Evolutionary conservation across 2,329 filamentous ascomycete genomes (phyloP).

Genomic region (Erysiphe pulchra): DNA sequence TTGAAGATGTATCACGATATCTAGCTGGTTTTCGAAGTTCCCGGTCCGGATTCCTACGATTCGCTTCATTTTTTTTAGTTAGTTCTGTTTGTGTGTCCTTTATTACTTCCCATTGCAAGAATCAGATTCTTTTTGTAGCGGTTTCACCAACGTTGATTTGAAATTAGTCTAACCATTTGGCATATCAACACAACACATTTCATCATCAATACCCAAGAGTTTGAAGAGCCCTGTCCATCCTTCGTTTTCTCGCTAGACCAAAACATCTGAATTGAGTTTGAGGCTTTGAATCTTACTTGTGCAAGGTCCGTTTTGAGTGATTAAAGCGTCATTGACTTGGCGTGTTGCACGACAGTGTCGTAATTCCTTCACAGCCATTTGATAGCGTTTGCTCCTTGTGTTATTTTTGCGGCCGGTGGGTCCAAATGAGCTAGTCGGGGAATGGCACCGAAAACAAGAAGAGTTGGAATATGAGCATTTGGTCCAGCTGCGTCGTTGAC

Average conservation of each 20-base stretch:
- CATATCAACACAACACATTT: background rate
- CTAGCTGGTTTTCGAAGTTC: background rate
- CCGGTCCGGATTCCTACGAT: background rate
- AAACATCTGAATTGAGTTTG: background rate
- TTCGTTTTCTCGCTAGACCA: background rate
- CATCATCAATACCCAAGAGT: background rate
- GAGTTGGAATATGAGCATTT: background rate
- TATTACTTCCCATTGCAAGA: too few species aligned
- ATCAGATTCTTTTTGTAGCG: too few species aligned
- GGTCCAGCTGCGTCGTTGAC: background rate
- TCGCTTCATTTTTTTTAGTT: too few species aligned
- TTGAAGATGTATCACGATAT: background rate
- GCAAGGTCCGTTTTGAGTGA: background rate
- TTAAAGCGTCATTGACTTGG: background rate
- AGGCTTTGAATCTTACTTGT: background rate
- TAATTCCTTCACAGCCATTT: background rate
- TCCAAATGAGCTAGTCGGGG: background rate
- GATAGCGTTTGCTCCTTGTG: background rate
- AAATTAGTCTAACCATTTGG: background rate
- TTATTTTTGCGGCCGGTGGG: background rate
- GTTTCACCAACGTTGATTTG: background rate
- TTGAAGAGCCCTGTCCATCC: background rate
- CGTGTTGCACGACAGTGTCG: background rate
- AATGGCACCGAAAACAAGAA: background rate
- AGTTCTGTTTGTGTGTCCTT: too few species aligned